Base-by-base conservation (phyloP, 805 yeast species). In the Cyberlindnera euphorbiae region DNA sequence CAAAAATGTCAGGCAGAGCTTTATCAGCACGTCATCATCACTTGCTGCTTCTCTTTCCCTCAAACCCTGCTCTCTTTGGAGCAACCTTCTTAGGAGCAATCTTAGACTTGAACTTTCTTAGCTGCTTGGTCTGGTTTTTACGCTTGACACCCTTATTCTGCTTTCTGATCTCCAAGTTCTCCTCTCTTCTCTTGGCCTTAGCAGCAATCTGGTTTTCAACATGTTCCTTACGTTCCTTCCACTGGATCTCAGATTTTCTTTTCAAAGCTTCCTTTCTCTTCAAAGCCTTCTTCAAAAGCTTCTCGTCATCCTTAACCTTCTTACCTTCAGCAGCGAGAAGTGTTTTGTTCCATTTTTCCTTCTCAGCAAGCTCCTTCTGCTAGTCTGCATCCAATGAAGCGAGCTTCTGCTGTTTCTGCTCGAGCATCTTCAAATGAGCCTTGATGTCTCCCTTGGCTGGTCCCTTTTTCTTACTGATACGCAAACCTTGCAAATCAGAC, bases 261-360 rank as follows among this genome's bases (percentile, higher is more conserved):
- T 93, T 93, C 55, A 73, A 72, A 43, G 83, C 77, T 50, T 86
- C 90, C 56, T 87, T 85, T 50, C 83, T 73, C 65, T 83, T 88
- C 43, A 90, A 61, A 3, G 97, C 85, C 59, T 86, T 90, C 53
- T 80, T 82, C 60, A 93, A 72, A 50, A 93, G 64, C 55, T 77
- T 80, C 58, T 90, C 97, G 59, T 90, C 94, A 60, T 93, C 96
- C 50, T 82, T 83, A 30, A 90, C 67, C 59, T 87, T 90, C 18
- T 77, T 63, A 33, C 98, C 98, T 60, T 88, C 95, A 7, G 94
- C 87, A 54, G 82, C 89, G 21, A 82, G 72, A 63, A 90, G 67
- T 9, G 93, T 86, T 50, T 75, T 74, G 49, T 74, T 77, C 99
- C 99, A 93, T 52, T 79, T 77, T 24, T 77, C 79, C 53, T 88